Evolutionary conservation across 768 basidiomycete genomes (phyloP), one percentile per base, ranked within the genome.

Genomic region (Glaciozyma martinii): DNA sequence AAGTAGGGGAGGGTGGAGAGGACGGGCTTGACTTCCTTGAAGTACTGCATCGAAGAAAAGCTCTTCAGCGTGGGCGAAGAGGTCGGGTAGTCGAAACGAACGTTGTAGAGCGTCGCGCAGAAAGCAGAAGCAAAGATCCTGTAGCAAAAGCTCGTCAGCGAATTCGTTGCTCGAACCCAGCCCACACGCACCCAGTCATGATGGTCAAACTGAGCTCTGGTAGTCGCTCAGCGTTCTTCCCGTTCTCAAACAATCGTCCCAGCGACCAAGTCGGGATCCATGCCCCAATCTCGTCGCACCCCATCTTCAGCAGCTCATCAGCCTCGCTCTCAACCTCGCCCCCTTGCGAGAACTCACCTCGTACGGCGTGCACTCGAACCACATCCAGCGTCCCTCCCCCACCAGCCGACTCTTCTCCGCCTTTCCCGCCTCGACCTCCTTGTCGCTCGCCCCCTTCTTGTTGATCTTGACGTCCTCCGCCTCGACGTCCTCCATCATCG

Each of bases 221-320:
- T 57, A 72, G 42, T 19, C 65, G n/a, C n/a, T 66, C 65, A 9
- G 44, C 58, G 30, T 63, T 71, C 54, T 59, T 63, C 3, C 76
- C 76, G 21, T 65, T 65, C n/a, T 71, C 55, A 46, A 77, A 77
- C 18, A 63, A 59, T 23, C 76, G 56, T 1, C 76, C 76, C 50
- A 77, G 68, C 23, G 72, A 42, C 76, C 76, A 77, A 1, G 71
- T 71, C 21, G 76, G 76, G 30, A 77, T 73, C 69, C 71, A 77
- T 16, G 76, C 76, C 25, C 63, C 63, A 37, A 66, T 30, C 56
- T 61, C 60, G 53, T 63, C 68, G 46, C 40, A 57, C 18, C 65
- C 68, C 5, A 59, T 46, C 62, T 63, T 23, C 10, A n/a, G 12
- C 21, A 21, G 18, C 33, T 19, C 27, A 13, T 52, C 69, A 70